phyloP scores from a whole-genome alignment of 2,329 filamentous ascomycete species.

The Beauveria pseudobassiana region DNA sequence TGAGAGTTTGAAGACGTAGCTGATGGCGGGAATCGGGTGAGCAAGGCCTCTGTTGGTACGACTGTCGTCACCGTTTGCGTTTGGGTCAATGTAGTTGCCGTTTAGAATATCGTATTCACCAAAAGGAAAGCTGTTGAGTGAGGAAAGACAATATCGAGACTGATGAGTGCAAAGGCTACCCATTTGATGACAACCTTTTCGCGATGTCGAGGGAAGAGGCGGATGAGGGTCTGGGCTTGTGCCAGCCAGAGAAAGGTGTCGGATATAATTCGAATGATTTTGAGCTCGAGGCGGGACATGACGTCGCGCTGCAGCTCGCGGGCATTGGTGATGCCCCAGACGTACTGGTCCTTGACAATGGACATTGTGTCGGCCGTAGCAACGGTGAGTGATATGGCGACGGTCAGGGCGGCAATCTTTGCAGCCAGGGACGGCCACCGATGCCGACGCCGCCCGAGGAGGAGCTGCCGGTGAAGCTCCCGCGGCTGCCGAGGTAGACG shows the following conservation, averaged over 20 bases:
- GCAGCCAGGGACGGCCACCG: constrained; percentile 87
- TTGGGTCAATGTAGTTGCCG: constrained; percentile 28
- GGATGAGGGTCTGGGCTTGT: constrained; percentile 92
- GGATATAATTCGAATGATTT: constrained; percentile 85
- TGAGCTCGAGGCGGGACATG: constrained; percentile 76
- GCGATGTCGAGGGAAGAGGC: constrained; percentile 89
- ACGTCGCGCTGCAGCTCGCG: constrained; percentile 68
- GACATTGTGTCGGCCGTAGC: constrained; percentile 87
- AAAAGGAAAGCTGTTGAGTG: constrained; percentile 75
- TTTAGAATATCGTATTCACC: constrained; percentile 42
- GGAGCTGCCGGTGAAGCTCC: constrained; percentile 80
- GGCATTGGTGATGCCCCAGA: constrained; percentile 72
- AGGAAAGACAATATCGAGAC: constrained; percentile 87
- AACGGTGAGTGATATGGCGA: constrained; percentile 82
- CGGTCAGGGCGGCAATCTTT: constrained; percentile 68
- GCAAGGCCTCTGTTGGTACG: constrained; percentile 48
- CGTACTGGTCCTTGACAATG: constrained; percentile 76
- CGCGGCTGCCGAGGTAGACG: constrained; percentile 71
- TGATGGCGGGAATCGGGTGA: constrained; percentile 83
- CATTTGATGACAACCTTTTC: constrained; percentile 99
- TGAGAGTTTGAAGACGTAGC: constrained; percentile 82
- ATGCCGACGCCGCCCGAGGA: constrained; percentile 74
- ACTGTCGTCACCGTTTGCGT: constrained; percentile 44
- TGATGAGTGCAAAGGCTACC: constrained; percentile 90
- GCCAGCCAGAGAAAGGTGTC: constrained; percentile 96